Base-by-base conservation (phyloP, 495 filamentous ascomycete species). In the Aspergillus bertholletiae region DNA sequence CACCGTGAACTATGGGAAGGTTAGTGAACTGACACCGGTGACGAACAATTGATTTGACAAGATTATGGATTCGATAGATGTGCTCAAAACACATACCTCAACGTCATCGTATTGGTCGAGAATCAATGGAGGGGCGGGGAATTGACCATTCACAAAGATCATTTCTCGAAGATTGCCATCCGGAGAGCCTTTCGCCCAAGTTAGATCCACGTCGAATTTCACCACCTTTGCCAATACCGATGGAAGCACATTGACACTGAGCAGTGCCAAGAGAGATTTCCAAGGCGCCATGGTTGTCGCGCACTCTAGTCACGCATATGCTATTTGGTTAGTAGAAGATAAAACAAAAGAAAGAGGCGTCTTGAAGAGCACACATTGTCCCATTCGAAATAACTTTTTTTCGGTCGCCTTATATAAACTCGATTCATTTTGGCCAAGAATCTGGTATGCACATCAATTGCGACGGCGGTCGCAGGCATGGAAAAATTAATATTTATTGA, bases 31-130 rank as follows among this genome's bases (percentile, higher is more conserved):
- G n/a, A n/a, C n/a, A n/a, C n/a, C n/a, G n/a, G n/a, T n/a, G n/a
- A n/a, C n/a, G n/a, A n/a, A n/a, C n/a, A n/a, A n/a, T n/a, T n/a
- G n/a, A n/a, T n/a, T n/a, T n/a, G n/a, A n/a, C n/a, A n/a, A n/a
- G n/a, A n/a, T n/a, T n/a, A n/a, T n/a, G n/a, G n/a, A n/a, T n/a
- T n/a, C n/a, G n/a, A 18, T 23, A 1, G 21, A 18, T 23, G n/a
- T 21, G 18, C 28, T 24, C 17, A 32, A 1, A 24, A 26, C 2
- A 21, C 71, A 71, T 22, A 84, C 77, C 51, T 83, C 73, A 55
- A 84, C 77, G 37, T 70, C 71, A 63, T 85, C 80, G 21, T 78
- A 81, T 71, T 83, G 52, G 75, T 61, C 80, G 72, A 11, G 79
- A 60, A 51, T 76, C 73, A 54, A 81, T 69, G 73, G 49, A 0